Percentiles rank a stretch among this genome's conserved stretches.
Evolutionary conservation across 352 stramenopile genomes (phyloP).

Genomic region (Pythium vanterpoolii): DNA sequence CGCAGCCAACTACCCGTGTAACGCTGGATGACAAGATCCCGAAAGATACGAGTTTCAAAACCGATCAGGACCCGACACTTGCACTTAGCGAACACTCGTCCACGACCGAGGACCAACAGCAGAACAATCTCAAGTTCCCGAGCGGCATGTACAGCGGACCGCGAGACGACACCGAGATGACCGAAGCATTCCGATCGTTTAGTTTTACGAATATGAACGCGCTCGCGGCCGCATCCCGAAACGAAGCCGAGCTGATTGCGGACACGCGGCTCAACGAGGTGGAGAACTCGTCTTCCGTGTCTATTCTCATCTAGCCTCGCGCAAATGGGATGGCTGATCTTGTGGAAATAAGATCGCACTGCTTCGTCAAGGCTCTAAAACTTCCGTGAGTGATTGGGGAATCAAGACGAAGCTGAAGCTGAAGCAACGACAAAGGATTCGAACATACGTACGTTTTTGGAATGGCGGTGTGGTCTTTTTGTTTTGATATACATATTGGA

Average conservation of each 20-base stretch:
- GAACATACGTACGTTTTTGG: not conserved
- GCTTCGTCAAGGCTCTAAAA: not conserved
- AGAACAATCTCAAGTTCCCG: slow-evolving; percentile 48
- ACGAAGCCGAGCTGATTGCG: slow-evolving; percentile 63
- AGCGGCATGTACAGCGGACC: slow-evolving; percentile 61
- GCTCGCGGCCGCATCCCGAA: slow-evolving; percentile 65
- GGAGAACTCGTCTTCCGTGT: slow-evolving; percentile 40
- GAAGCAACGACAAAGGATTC: too few relatives aligned
- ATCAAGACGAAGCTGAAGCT: too few relatives aligned
- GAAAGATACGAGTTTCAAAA: slow-evolving; percentile 17
- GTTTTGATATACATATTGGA: not conserved
- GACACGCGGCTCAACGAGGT: slow-evolving; percentile 40
- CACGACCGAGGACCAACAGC: not conserved
- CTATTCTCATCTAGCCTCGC: slow-evolving; percentile 59
- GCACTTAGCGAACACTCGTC: not conserved
- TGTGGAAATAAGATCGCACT: too few relatives aligned
- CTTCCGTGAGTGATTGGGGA: too few relatives aligned
- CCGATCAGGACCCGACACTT: slow-evolving; percentile 19
- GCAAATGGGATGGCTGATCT: not conserved
- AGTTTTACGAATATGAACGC: slow-evolving; percentile 88
- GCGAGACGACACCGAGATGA: slow-evolving; percentile 32
- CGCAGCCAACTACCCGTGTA: not conserved
- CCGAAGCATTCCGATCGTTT: slow-evolving; percentile 71
- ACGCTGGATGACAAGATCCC: slow-evolving; percentile 1
- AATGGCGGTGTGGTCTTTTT: not conserved